These are phyloP conservation scores for Cladochytrium replicatum DNA, from an alignment of 192 early-diverging fungal genomes.

Conservation along the genomic window DNA sequence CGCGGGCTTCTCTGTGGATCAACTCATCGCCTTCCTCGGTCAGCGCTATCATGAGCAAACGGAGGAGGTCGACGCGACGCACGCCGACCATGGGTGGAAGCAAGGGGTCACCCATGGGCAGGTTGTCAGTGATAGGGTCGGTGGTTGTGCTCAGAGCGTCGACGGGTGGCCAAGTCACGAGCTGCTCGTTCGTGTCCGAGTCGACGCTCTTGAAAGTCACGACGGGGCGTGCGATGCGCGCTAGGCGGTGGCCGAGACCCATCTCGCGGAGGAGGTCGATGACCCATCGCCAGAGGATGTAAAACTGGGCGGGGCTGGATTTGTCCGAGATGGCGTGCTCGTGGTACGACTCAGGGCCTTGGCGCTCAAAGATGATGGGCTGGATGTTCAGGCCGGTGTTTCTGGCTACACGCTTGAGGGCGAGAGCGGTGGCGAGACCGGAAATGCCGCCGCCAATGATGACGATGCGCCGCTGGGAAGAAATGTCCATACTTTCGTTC, in stretches of 20 bases:
- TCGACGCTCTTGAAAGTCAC: slow-evolving; percentile 13
- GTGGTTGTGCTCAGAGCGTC: not conserved
- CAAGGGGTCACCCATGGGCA: slow-evolving; percentile 3
- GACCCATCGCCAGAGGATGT: slow-evolving; percentile 36
- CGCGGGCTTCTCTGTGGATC: no score
- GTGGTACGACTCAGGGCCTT: not conserved
- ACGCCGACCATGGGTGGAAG: slow-evolving; percentile 37
- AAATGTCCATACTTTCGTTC: no score
- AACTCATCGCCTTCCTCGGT: slow-evolving; percentile 24
- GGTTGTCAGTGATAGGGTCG: slow-evolving; percentile 1
- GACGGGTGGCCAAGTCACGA: slow-evolving; percentile 24
- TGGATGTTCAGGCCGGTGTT: slow-evolving; percentile 15
- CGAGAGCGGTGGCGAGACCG: slow-evolving; percentile 29
- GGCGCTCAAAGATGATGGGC: slow-evolving; percentile 24
- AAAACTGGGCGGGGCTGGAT: slow-evolving; percentile 16
- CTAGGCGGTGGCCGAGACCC: slow-evolving; percentile 27
- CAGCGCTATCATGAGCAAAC: slow-evolving; percentile 35
- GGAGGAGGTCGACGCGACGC: slow-evolving; percentile 32
- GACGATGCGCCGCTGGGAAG: slow-evolving; percentile 16
- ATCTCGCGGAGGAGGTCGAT: slow-evolving; percentile 33
- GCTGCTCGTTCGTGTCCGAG: slow-evolving; percentile 16
- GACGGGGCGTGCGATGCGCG: slow-evolving; percentile 27
- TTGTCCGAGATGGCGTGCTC: not conserved
- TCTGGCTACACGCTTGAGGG: slow-evolving; percentile 16
- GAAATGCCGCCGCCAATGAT: slow-evolving; percentile 38